Evolutionary conservation across 805 yeast species (phyloP), one percentile per base, ranked within the genome.

Genomic region (Ascoidea tarda): DNA sequence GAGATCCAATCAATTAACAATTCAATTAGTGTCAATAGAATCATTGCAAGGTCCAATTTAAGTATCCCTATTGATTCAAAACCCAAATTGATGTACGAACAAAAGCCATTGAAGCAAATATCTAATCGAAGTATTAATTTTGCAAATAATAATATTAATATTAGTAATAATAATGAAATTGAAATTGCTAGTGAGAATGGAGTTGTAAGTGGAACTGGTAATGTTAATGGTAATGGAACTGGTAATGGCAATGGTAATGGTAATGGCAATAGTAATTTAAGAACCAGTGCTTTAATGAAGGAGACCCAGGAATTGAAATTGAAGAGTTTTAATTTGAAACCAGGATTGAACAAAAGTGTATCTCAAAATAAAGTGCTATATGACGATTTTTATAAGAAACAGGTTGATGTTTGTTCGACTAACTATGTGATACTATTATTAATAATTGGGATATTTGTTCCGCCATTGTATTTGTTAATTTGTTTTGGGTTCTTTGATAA

Each of bases 401-500:
- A 38, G 14, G 44, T 46, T 32, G 44, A 46, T 12, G 31, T 45
- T 31, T 56, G 58, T 49, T 46, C 55, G 6, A 28, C 33, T 1
- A 51, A 50, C 28, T 54, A 54, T 6, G 52, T 51, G 5, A 44
- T 49, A 10, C 46, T 51, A 28, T 49, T 56, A 42, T 46, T 56
- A 6, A 31, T 56, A 33, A 50, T 54, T 47, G 57, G 50, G 5
- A 16, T 56, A 16, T 54, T 56, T 47, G 55, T 56, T 14, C 58
- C 58, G 5, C 58, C 58, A 14, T 48, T 56, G 3, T 56, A 52
- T 32, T 44, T 56, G 45, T 54, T 53, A n/a, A 54, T 56, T 33
- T 52, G 55, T 38, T 51, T 54, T 48, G 58, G 58, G 6, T 56
- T 56, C 49, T 50, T 56, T 46, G 58, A 56, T 32, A 49, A 46